A percentile compares a stretch with the other conserved stretches of the same genome.
phyloP scores from a whole-genome alignment of 805 yeast genomes.

The Wickerhamomyces queroliae region DNA sequence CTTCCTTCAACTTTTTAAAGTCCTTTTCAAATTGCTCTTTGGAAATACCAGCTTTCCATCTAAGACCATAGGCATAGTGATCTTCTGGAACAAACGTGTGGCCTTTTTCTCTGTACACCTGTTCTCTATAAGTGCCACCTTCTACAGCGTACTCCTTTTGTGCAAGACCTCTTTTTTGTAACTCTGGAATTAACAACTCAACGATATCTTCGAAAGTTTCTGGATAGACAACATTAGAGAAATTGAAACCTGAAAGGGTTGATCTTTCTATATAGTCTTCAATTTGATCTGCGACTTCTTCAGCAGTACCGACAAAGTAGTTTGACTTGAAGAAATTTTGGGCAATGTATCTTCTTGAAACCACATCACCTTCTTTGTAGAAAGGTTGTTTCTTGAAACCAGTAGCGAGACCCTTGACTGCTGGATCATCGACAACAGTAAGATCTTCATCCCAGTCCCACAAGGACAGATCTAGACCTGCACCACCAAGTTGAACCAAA shows the following conservation, averaged over 20 bases:
- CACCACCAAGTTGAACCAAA: conserved; percentile 33
- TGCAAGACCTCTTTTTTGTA: conserved; percentile 27
- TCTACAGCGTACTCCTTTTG: not conserved
- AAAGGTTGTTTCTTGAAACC: not conserved
- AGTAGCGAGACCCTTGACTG: not conserved
- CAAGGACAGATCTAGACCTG: conserved; percentile 30
- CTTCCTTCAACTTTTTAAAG: not conserved
- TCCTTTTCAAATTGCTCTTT: not conserved
- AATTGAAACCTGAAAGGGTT: conserved; percentile 37
- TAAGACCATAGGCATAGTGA: not conserved
- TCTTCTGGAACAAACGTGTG: not conserved
- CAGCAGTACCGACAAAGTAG: conserved; percentile 25
- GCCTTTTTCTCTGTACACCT: not conserved
- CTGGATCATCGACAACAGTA: not conserved
- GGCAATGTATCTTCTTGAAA: not conserved
- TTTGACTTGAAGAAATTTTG: not conserved
- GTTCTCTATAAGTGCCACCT: not conserved
- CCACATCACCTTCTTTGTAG: not conserved
- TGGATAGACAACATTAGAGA: conserved; percentile 33
- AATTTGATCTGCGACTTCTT: conserved; percentile 33
- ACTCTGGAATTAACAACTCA: conserved; percentile 29
- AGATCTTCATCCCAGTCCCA: conserved; percentile 10
- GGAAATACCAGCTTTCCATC: not conserved
- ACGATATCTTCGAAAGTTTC: conserved; percentile 33
- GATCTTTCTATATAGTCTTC: conserved; percentile 34